These are phyloP conservation scores for Dryas integrifolia DNA, from an alignment of 331 rosid species.

Conservation along the genomic window DNA sequence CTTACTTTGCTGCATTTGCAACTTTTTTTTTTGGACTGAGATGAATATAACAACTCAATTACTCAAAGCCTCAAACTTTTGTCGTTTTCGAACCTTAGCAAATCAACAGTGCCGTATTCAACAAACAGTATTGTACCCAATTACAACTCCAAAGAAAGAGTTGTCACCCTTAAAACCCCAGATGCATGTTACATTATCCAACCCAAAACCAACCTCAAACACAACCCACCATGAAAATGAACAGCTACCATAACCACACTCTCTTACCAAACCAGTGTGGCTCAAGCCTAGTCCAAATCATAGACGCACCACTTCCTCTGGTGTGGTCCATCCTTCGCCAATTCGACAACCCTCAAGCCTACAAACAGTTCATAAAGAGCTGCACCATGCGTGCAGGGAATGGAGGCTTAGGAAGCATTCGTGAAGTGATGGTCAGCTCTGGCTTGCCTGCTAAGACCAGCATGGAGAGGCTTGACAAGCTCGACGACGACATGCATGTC, in stretches of 20 bases:
- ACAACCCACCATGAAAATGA: conserved; percentile 17
- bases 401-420: conserved; percentile 53
- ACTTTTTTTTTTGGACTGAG: no score
- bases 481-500: conserved; percentile 48
- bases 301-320: conserved; percentile 49
- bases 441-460: conserved; percentile 56
- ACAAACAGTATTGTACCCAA: no score
- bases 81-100: no score
- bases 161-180: no score
- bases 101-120: no score
- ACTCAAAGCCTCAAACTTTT: no score
- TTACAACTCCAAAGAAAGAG: no score
- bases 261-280: conserved; percentile 52
- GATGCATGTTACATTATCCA: no score
- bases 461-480: conserved; percentile 51
- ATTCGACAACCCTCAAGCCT: conserved; percentile 52
- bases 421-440: conserved; percentile 38
- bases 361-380: conserved; percentile 50
- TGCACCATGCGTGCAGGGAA: conserved; percentile 45
- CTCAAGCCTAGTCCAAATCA: conserved; percentile 42
- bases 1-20: no score
- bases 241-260: conserved; percentile 32
- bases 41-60: no score
- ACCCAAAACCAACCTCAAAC: neutral
- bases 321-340: conserved; percentile 67